Evolutionary conservation across 176 grass and related monocot species (phyloP).

Genomic region (Ensete glaucum): DNA sequence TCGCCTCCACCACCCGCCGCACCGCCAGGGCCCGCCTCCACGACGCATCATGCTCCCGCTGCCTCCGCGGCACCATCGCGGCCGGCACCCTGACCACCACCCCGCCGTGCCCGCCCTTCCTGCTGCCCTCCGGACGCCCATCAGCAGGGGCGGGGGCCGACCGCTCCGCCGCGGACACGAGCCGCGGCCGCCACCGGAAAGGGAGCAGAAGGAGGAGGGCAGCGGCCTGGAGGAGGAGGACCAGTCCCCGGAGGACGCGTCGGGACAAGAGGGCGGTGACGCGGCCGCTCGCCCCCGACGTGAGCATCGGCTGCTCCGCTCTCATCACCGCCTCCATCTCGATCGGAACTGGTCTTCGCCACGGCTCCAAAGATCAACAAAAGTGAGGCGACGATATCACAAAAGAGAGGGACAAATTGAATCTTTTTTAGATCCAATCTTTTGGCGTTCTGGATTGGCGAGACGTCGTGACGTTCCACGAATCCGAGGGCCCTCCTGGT

Average conservation of each 20-base stretch:
- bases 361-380: too few relatives aligned
- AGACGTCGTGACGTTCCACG: too few relatives aligned
- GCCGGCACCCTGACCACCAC: constrained; percentile 1
- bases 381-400: too few relatives aligned
- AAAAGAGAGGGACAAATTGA: too few relatives aligned
- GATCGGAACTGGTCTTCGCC: neutral
- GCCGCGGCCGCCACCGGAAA: neutral
- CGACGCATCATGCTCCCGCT: neutral
- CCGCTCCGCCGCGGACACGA: neutral
- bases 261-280: constrained; percentile 1
- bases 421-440: too few relatives aligned
- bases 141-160: neutral
- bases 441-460: too few relatives aligned
- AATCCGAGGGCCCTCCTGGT: too few relatives aligned
- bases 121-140: neutral
- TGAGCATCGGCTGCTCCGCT: neutral
- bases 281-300: neutral
- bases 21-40: constrained; percentile 11
- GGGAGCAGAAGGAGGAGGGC: constrained; percentile 2
- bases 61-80: neutral
- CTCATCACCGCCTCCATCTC: neutral
- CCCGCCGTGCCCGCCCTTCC: neutral
- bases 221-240: constrained; percentile 3
- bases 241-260: neutral
- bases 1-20: neutral